Evolutionary conservation across 371 early-diverging fungal genomes (phyloP).

Genomic region (Saksenaea oblongispora): DNA sequence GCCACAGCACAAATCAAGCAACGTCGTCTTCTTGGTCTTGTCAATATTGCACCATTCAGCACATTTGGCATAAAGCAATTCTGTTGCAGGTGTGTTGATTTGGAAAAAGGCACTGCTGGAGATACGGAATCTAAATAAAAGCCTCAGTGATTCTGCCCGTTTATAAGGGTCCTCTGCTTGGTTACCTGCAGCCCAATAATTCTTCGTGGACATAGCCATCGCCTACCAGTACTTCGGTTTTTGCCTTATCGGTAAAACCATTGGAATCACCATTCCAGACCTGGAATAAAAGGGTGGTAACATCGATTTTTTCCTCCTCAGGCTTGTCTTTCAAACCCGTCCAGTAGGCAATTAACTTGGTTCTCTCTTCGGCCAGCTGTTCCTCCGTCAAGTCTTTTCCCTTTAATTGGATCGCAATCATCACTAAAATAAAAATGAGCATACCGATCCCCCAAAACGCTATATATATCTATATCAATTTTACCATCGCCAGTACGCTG

Average conservation of each 20-base stretch:
- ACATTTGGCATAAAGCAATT: constrained; percentile 61
- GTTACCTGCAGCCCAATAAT: constrained; percentile 52
- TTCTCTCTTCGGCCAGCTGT: constrained; percentile 42
- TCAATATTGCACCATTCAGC: constrained; percentile 47
- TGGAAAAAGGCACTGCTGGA: constrained; percentile 82
- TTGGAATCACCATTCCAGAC: constrained; percentile 55
- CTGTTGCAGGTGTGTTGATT: constrained; percentile 75
- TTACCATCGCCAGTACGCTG: constrained; percentile 39
- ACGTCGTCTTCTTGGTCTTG: constrained; percentile 36
- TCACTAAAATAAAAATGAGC: constrained; percentile 30
- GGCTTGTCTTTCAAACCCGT: constrained; percentile 12
- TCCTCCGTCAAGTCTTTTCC: constrained; percentile 43
- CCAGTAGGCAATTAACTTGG: constrained; percentile 36
- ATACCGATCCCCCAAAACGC: neutral
- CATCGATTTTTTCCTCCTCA: constrained; percentile 6
- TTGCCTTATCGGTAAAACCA: constrained; percentile 57
- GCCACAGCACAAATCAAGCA: constrained; percentile 87
- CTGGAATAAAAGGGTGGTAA: constrained; percentile 64
- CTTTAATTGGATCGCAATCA: constrained; percentile 68
- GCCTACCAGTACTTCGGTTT: constrained; percentile 56
- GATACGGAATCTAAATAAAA: constrained; percentile 63
- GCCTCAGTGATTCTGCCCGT: too few relatives aligned
- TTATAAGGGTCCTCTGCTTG: too few relatives aligned
- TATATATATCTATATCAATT: too few relatives aligned
- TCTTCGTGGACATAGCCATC: constrained; percentile 66